These are phyloP conservation scores for Fusarium sp. DNA, from an alignment of 2,329 filamentous ascomycete species.

Conservation along the genomic window DNA sequence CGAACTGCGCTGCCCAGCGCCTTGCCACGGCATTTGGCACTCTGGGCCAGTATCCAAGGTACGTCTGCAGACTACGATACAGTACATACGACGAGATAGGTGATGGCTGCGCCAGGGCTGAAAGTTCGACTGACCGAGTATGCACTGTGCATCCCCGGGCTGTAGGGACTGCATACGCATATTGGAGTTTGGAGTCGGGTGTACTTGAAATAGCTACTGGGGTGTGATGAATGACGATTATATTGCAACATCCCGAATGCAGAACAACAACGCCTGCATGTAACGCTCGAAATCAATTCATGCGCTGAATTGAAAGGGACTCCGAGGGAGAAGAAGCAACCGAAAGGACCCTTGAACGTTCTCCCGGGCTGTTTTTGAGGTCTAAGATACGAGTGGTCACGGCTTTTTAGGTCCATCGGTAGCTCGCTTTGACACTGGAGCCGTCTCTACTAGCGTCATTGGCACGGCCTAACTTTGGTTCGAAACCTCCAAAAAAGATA, in stretches of 20 bases:
- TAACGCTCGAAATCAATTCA: constrained; percentile 12
- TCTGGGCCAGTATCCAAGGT: not conserved
- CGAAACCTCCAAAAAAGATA: constrained; percentile 8
- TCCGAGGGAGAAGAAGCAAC: not conserved
- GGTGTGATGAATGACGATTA: constrained; percentile 28
- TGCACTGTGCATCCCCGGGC: constrained; percentile 20
- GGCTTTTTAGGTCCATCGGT: constrained; percentile 18
- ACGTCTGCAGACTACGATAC: not conserved
- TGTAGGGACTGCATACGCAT: constrained; percentile 9
- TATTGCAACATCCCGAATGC: constrained; percentile 25
- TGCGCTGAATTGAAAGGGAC: not conserved
- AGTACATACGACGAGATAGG: not conserved
- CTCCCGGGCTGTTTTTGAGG: constrained; percentile 20
- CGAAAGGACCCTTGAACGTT: constrained; percentile 13
- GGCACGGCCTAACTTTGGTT: constrained; percentile 11
- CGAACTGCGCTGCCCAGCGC: constrained; percentile 18
- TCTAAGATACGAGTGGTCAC: constrained; percentile 30
- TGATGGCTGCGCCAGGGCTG: constrained; percentile 26
- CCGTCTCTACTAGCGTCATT: constrained; percentile 15
- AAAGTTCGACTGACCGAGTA: constrained; percentile 12
- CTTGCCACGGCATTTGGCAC: constrained; percentile 32
- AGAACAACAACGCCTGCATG: constrained; percentile 27
- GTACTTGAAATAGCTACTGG: constrained; percentile 11
- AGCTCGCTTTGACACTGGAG: constrained; percentile 29
- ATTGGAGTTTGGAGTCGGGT: constrained; percentile 7